Base-by-base conservation (phyloP, 148 eudicot genomes). In the Dianthus caryophyllus region DNA sequence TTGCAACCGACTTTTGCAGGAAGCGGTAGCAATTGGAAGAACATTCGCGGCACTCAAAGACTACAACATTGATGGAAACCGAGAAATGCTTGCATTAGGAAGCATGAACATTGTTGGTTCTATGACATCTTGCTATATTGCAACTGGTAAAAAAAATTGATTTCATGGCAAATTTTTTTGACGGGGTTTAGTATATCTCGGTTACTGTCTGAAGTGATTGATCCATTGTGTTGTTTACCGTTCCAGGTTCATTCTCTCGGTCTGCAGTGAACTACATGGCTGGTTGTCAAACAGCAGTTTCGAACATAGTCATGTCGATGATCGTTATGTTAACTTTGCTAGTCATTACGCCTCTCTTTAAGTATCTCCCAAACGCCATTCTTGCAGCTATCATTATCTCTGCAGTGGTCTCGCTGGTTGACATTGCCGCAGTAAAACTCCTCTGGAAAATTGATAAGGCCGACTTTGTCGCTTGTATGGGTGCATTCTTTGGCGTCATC, bases 51-150 rank as follows among this genome's bases (percentile, higher is more conserved):
- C 86, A 5, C 14, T 87, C 27, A 89, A 89, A 65, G 96, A 89
- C 77, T 92, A 92, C 67, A 76, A 84, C n/a, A 25, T 92, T 31
- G 96, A 92, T 66, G 98, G 98, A 52, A 92, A 92, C 85, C 85
- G 83, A 81, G 98, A 92, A 77, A 92, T 92, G 98, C 71, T 89
- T 1, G 96, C 98, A 2, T 71, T 89, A 36, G 98, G 98, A 68
- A 76, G 82, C 10, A 92, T 92, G 98, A 92, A 92, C 41, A 66
- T 92, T 54, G 72, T 85, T 33, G 98, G 98, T 46, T 92, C 98
- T 10, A 75, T 87, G 86, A 85, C 98, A 36, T 92, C 98, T 56
- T 92, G 98, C 70, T 92, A 85, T 53, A 80, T 89, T 0, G 80
- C 96, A 10, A 92, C 97, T 65, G 97, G 97, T 87, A 68, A 50